Conservation (phyloP, 2,329 filamentous ascomycete genomes). For the Alternaria consortialis region DNA sequence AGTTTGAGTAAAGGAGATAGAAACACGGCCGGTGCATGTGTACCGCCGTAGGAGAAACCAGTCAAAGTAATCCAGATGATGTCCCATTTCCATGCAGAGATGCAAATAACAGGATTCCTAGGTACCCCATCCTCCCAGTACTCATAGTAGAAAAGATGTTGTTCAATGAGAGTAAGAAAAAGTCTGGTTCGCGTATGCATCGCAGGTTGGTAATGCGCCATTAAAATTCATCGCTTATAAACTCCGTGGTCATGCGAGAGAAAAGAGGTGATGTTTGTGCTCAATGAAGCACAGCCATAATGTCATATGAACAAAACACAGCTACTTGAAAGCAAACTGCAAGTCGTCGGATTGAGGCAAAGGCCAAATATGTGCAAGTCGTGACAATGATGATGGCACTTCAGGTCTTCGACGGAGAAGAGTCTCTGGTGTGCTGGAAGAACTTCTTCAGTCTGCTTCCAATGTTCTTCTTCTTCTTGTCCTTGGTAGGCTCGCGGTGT, state of each 20-base stretch:
- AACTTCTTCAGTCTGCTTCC: constrained; percentile 73
- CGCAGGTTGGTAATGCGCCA: constrained; percentile 45
- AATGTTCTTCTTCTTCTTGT: constrained; percentile 74
- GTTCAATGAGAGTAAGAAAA: constrained; percentile 41
- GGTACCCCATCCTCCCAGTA: constrained; percentile 42
- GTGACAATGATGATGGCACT: constrained; percentile 7
- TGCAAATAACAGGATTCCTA: constrained; percentile 28
- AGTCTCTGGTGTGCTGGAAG: constrained; percentile 66
- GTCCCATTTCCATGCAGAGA: constrained; percentile 21
- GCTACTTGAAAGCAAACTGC: constrained; percentile 22
- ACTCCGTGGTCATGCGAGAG: constrained; percentile 50
- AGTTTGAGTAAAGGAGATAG: constrained; percentile 26
- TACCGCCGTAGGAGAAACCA: constrained; percentile 27
- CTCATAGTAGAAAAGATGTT: constrained; percentile 32
- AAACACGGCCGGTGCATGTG: constrained; percentile 23
- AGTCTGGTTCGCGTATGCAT: constrained; percentile 46
- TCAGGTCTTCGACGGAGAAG: constrained; percentile 35
- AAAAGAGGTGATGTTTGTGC: constrained; percentile 31
- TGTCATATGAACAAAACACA: constrained; percentile 46
- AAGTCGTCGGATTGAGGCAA: constrained; percentile 31
- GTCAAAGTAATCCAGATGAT: constrained; percentile 43
- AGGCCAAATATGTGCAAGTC: constrained; percentile 23
- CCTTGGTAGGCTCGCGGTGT: constrained; percentile 67
- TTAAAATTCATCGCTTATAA: constrained; percentile 49
- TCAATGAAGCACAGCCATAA: constrained; percentile 41